Percentiles rank a stretch among this genome's conserved stretches.
phyloP scores from a whole-genome alignment of 768 basidiomycete genomes.

The Mycena polygramma region DNA sequence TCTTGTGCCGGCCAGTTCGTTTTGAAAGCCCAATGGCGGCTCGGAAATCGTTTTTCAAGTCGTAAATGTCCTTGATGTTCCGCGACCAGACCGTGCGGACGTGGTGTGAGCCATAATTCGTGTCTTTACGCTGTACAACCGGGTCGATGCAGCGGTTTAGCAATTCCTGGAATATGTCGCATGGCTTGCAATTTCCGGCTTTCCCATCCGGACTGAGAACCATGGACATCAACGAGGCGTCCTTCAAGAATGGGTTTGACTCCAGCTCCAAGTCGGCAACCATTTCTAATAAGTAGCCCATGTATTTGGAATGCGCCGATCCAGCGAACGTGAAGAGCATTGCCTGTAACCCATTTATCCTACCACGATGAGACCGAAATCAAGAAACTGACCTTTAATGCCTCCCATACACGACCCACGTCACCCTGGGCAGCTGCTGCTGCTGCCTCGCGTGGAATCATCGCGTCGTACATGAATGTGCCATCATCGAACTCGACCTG shows the following conservation, averaged over 20 bases:
- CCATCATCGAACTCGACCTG: neutral
- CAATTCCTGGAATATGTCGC: slow-evolving; percentile 52
- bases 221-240: slow-evolving; percentile 42
- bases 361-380: neutral
- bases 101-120: slow-evolving; percentile 46
- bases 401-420: slow-evolving; percentile 40
- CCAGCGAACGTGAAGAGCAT: slow-evolving; percentile 52
- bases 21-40: slow-evolving; percentile 39
- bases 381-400: slow-evolving; percentile 36
- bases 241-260: slow-evolving; percentile 38
- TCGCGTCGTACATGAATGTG: neutral
- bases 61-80: slow-evolving; percentile 49
- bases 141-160: slow-evolving; percentile 49
- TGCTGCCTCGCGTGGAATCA: slow-evolving; percentile 27
- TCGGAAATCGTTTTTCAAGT: slow-evolving; percentile 47
- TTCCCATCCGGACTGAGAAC: slow-evolving; percentile 47
- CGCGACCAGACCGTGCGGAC: slow-evolving; percentile 46
- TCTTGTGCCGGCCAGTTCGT: slow-evolving; percentile 40
- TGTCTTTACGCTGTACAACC: slow-evolving; percentile 44
- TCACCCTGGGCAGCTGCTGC: slow-evolving; percentile 38
- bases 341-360: slow-evolving; percentile 23
- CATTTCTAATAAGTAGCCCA: slow-evolving; percentile 48
- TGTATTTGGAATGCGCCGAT: slow-evolving; percentile 49
- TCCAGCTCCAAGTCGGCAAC: slow-evolving; percentile 48
- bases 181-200: slow-evolving; percentile 40